phyloP scores from a whole-genome alignment of 805 yeast species.

The Priceomyces melissophilus region DNA sequence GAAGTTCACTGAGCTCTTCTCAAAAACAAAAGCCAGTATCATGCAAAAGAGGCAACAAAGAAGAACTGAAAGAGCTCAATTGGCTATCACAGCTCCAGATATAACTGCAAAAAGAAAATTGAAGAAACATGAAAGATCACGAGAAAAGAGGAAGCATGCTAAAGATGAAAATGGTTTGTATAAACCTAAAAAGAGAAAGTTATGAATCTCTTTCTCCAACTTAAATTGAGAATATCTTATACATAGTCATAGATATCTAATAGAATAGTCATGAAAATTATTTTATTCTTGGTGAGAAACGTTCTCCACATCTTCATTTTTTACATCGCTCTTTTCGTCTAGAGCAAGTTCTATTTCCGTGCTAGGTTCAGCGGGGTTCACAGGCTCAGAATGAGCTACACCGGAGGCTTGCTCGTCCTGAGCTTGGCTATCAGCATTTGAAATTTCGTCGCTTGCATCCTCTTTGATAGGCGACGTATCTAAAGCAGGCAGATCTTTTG shows the following conservation, averaged over 20 bases:
- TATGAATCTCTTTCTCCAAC: not conserved
- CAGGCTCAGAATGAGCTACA: no score
- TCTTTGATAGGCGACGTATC: not conserved
- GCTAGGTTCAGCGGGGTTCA: no score
- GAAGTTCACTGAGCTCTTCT: constrained; percentile 57
- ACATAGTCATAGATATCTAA: no score
- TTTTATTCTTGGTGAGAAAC: no score
- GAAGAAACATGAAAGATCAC: constrained; percentile 67
- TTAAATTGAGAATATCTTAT: no score
- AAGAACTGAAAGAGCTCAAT: constrained; percentile 67
- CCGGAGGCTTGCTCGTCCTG: no score
- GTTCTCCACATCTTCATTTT: constrained; percentile 1
- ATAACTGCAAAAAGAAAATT: constrained; percentile 74
- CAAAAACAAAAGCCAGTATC: constrained; percentile 61
- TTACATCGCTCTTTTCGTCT: not conserved
- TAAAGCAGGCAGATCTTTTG: constrained; percentile 1
- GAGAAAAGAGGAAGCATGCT: constrained; percentile 72
- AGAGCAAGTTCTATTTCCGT: not conserved
- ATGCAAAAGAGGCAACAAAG: constrained; percentile 68
- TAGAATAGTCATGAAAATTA: no score
- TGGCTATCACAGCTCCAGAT: constrained; percentile 78
- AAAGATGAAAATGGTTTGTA: constrained; percentile 78
- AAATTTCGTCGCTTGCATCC: no score
- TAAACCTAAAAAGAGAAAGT: constrained; percentile 54
- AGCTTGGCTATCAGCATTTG: no score